A percentile compares a stretch with the other conserved stretches of the same genome.
These are phyloP conservation scores for Apiotrichum mycotoxinovorans DNA, from an alignment of 1,284 basidiomycete species.

Conservation along the genomic window DNA sequence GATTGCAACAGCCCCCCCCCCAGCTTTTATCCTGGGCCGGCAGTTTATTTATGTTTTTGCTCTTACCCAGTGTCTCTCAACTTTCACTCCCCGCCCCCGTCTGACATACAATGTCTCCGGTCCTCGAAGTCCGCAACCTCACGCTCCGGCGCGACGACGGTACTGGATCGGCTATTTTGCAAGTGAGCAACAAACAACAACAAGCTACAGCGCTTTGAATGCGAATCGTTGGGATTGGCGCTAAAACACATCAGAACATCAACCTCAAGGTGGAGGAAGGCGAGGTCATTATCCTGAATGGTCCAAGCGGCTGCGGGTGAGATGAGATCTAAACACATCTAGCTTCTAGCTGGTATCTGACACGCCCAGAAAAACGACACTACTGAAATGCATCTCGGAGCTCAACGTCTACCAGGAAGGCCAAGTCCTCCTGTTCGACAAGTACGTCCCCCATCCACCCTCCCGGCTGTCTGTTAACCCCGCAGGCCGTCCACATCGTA, in stretches of 20 bases:
- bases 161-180: conserved; percentile 36
- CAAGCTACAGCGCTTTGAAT: neutral
- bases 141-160: conserved; percentile 38
- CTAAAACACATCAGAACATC: conserved; percentile 50
- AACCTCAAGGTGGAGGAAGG: conserved; percentile 62
- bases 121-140: conserved; percentile 26
- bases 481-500: conserved; percentile 5
- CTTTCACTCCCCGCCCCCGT: neutral
- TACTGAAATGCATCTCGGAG: conserved; percentile 77
- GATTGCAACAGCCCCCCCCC: no score
- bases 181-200: conserved; percentile 20
- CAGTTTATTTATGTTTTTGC: neutral
- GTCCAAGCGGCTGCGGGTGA: conserved; percentile 67
- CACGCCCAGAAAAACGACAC: conserved; percentile 63
- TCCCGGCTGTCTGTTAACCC: neutral
- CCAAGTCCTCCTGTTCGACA: conserved; percentile 61
- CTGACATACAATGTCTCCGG: conserved; percentile 2
- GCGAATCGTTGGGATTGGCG: neutral
- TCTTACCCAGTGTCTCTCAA: neutral
- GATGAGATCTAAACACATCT: conserved; percentile 20
- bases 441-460: conserved; percentile 52
- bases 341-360: neutral
- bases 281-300: conserved; percentile 69
- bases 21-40: no score
- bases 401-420: conserved; percentile 66